phyloP scores from a whole-genome alignment of 129 eudicot species.

The Flaveria sonorensis region DNA sequence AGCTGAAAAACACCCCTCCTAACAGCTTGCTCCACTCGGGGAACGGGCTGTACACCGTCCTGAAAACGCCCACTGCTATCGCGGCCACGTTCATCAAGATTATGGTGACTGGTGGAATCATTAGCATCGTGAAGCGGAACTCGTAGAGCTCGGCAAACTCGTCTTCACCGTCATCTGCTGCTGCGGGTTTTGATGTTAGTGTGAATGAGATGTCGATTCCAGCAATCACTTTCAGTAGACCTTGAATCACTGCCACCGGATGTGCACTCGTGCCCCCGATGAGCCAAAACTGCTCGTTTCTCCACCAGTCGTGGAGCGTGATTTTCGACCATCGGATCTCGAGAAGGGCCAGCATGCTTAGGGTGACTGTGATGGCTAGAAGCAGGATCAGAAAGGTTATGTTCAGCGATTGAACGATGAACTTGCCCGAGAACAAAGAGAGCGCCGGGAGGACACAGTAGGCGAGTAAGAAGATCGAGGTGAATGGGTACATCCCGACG shows the following conservation, averaged over 20 bases:
- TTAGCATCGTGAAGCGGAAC: slow-evolving; percentile 52
- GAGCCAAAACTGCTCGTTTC: slow-evolving; percentile 24
- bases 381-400: slow-evolving; percentile 42
- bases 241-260: slow-evolving; percentile 34
- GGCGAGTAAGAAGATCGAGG: slow-evolving; percentile 47
- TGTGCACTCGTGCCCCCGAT: slow-evolving; percentile 22
- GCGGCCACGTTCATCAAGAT: slow-evolving; percentile 56
- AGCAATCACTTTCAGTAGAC: slow-evolving; percentile 55
- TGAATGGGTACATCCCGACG: slow-evolving; percentile 57
- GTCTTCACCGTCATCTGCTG: slow-evolving; percentile 61
- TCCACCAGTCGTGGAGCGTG: slow-evolving; percentile 32
- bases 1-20: slow-evolving; percentile 67
- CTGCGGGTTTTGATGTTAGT: slow-evolving; percentile 55
- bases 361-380: slow-evolving; percentile 45
- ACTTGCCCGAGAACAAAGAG: slow-evolving; percentile 39
- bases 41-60: slow-evolving; percentile 54
- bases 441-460: slow-evolving; percentile 58
- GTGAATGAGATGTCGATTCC: slow-evolving; percentile 62
- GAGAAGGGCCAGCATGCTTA: slow-evolving; percentile 51
- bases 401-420: slow-evolving; percentile 21
- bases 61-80: slow-evolving; percentile 53
- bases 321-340: slow-evolving; percentile 70
- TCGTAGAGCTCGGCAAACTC: slow-evolving; percentile 57
- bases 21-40: slow-evolving; percentile 71
- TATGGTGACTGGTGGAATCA: slow-evolving; percentile 58